These are phyloP conservation scores for Cercospora sp. DNA, from an alignment of 2,329 filamentous ascomycete genomes.

Conservation along the genomic window DNA sequence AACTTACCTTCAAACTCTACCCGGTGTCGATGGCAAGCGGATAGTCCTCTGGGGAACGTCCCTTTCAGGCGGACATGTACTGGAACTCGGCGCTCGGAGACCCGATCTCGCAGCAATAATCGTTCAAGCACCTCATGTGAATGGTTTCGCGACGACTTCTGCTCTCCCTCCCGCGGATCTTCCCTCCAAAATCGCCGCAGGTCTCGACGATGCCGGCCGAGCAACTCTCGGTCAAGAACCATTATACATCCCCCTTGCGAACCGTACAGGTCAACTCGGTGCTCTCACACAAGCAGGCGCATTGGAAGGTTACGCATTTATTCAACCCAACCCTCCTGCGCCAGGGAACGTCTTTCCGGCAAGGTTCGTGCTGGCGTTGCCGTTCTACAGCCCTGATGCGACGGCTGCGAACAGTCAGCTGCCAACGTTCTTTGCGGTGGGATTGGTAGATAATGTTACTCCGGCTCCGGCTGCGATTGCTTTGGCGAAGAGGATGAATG, in stretches of 20 bases:
- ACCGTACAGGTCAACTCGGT: not conserved
- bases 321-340: not conserved
- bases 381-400: not conserved
- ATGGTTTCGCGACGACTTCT: not conserved
- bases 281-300: not conserved
- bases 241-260: not conserved
- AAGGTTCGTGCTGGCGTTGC: not conserved
- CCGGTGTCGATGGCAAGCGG: not conserved
- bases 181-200: not conserved
- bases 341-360: not conserved
- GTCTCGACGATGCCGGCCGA: not conserved
- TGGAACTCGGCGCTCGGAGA: not conserved
- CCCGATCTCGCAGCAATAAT: not conserved
- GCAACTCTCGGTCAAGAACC: not conserved
- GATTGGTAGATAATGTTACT: not conserved
- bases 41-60: not conserved
- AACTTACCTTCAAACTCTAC: not conserved
- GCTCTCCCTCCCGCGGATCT: not conserved
- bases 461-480: not conserved
- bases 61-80: not conserved
- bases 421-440: not conserved
- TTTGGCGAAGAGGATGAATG: not conserved
- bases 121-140: not conserved
- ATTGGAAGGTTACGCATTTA: not conserved
- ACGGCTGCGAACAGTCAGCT: not conserved